Percentiles rank a stretch among this genome's conserved stretches.
These are phyloP conservation scores for Acorus calamus DNA, from an alignment of 106 monocot species.

Conservation along the genomic window DNA sequence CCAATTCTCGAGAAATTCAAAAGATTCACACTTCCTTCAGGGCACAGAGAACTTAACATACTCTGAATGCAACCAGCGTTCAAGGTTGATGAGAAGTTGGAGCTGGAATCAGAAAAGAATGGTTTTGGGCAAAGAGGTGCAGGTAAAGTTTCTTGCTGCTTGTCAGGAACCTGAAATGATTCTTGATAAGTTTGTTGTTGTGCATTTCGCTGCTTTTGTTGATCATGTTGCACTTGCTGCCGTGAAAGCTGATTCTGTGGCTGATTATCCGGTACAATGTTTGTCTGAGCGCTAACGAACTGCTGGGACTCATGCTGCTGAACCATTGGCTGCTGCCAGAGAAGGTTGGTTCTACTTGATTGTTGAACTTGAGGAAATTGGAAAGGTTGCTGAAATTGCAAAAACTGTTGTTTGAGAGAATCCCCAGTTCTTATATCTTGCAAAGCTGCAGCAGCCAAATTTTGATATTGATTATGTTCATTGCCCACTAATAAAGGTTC, in stretches of 20 bases:
- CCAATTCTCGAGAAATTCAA: slow-evolving; percentile 1
- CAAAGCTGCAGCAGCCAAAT: slow-evolving; percentile 59
- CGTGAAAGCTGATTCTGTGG: slow-evolving; percentile 12
- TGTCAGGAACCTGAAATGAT: slow-evolving; percentile 31
- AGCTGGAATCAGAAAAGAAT: slow-evolving; percentile 7
- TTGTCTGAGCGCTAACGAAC: slow-evolving; percentile 31
- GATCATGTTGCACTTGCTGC: slow-evolving; percentile 58
- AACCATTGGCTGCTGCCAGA: slow-evolving; percentile 51
- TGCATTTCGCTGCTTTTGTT: slow-evolving; percentile 39
- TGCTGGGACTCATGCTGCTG: slow-evolving; percentile 46
- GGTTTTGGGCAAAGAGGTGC: background rate
- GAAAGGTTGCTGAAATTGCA: slow-evolving; percentile 61
- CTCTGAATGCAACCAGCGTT: background rate
- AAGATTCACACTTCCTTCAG: slow-evolving; percentile 4
- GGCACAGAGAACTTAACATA: slow-evolving; percentile 1
- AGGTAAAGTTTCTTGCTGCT: slow-evolving; percentile 28
- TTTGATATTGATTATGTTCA: slow-evolving; percentile 62
- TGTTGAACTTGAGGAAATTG: slow-evolving; percentile 44
- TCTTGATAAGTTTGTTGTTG: slow-evolving; percentile 37
- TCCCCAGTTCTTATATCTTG: slow-evolving; percentile 45
- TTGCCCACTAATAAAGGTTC: slow-evolving; percentile 47
- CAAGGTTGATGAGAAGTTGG: slow-evolving; percentile 6
- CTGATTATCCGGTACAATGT: slow-evolving; percentile 25
- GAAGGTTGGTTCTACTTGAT: slow-evolving; percentile 21
- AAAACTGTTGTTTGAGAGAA: slow-evolving; percentile 57